phyloP scores from a whole-genome alignment of 2,329 filamentous ascomycete genomes.

The Fusarium incarnatum region DNA sequence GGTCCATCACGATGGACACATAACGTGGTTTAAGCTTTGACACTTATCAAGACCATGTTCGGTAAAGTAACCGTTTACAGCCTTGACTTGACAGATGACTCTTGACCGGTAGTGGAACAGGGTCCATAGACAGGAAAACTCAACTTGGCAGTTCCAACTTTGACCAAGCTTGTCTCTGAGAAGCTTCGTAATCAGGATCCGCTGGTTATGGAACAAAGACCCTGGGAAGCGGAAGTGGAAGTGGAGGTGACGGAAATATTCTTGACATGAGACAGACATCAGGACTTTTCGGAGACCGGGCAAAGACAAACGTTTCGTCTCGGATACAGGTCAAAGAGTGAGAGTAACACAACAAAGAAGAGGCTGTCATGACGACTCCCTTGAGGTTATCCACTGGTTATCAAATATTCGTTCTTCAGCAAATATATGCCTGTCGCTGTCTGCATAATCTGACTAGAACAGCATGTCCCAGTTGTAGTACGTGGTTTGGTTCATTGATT shows the following conservation, averaged over 20 bases:
- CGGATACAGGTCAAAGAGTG: background rate
- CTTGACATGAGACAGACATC: conserved; percentile 10
- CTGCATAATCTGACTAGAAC: background rate
- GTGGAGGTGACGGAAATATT: background rate
- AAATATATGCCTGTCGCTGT: background rate
- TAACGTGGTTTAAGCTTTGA: conserved; percentile 1
- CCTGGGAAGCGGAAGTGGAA: background rate
- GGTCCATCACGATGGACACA: background rate
- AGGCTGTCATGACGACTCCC: conserved; percentile 23
- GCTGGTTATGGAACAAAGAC: background rate
- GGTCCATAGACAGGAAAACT: background rate
- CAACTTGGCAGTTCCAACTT: background rate
- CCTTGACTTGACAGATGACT: background rate
- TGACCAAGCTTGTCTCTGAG: background rate
- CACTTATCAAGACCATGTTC: background rate
- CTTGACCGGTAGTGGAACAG: background rate
- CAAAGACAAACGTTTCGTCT: conserved; percentile 7
- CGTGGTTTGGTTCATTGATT: background rate
- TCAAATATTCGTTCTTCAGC: background rate
- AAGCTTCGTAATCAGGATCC: background rate
- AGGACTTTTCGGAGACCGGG: background rate
- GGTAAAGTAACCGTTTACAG: background rate
- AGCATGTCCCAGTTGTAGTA: conserved; percentile 6
- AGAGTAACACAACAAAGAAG: background rate
- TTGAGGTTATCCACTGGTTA: background rate